Base-by-base conservation (phyloP, 1,284 basidiomycete genomes). In the Microstroma glucosiphilum region DNA sequence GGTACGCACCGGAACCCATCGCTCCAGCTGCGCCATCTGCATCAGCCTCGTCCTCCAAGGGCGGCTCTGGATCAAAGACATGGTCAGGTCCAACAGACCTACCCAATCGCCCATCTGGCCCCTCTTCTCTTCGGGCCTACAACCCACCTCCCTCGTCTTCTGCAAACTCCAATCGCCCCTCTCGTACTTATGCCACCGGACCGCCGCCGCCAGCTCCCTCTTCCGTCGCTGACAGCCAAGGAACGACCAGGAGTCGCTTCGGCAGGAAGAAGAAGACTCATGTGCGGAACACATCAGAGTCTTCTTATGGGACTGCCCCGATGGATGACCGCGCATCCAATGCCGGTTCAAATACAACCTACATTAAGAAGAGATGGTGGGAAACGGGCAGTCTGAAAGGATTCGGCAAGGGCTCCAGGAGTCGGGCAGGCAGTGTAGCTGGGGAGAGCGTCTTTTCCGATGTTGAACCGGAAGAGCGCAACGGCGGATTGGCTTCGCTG, bases 371-470 rank as follows among this genome's bases (percentile, higher is more conserved):
- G 21, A 57, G 71, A 9, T 75, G 72, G 72, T 75, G 72, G 72
- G 72, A 73, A 43, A 57, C 60, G 41, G 67, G 64, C 19, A 66
- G 60, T 46, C 42, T 69, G 49, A 46, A 54, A 25, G 63, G 62
- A 21, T 61, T 64, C 42, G 68, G 70, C 55, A 58, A 59, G 21
- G 65, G 64, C 41, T 60, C 54, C 23, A 55, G 58, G 30, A 68
- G 62, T 21, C 48, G 71, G 11, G 61, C 71, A 30, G 62, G 13
- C 43, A 37, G 30, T 37, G 30, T 37, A 9, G 30, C 30, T 37
- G 46, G 46, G 7, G 46, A 64, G 12, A 71, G 69, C 60, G 57
- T 72, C 64, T 72, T 75, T 53, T 72, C 72, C 40, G 73, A 75
- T 55, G 43, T 9, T 41, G n/a, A 3, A 57, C 53, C 37, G 17